Base-by-base conservation (phyloP, 2,329 filamentous ascomycete genomes). In the Xylaria sp. region DNA sequence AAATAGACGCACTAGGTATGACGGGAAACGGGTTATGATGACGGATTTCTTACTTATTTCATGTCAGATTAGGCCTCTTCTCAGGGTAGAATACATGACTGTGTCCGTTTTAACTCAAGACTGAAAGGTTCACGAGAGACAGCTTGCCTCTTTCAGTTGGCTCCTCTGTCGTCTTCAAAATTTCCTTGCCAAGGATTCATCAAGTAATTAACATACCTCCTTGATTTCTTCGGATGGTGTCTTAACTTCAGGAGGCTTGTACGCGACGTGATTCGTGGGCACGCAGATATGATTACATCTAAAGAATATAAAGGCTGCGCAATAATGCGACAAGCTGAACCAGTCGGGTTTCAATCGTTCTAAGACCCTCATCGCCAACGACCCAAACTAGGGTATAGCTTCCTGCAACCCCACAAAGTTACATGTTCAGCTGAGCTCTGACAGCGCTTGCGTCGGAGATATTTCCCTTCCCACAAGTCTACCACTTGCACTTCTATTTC, bases 21-120 rank as follows among this genome's bases (percentile, higher is more conserved):
- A 36, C 13, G 9, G 59, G 27, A 53, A 60, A 68, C 17, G 42
- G 39, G 39, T 49, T 61, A 61, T 64, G 55, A 63, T 63, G 54
- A 59, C 55, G 33, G 62, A 29, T 29, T 31, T 22, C 42, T 7
- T 47, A 15, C 15, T 56, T 56, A 39, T 51, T 57, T 45, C 42
- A 10, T 33, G 5, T 36, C 7, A 10, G 6, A 9, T n/a, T 53
- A 10, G 54, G 10, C 15, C 33, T 33, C 49, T 47, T 31, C n/a
- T 33, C 39, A 50, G 9, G n/a, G 29, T 56, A 57, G 33, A 58
- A 27, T 29, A 51, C 27, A 33, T 33, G 38, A 42, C 36, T 22
- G 4, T 22, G 20, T 25, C 17, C 11, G 27, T n/a, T 11, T n/a
- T 50, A 27, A 27, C 29, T 29, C 13, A 13, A 49, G 20, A 33